A percentile compares a stretch with the other conserved stretches of the same genome.
Evolutionary conservation across 257 asterid genomes (phyloP).

Genomic region (Coffea eugenioides): DNA sequence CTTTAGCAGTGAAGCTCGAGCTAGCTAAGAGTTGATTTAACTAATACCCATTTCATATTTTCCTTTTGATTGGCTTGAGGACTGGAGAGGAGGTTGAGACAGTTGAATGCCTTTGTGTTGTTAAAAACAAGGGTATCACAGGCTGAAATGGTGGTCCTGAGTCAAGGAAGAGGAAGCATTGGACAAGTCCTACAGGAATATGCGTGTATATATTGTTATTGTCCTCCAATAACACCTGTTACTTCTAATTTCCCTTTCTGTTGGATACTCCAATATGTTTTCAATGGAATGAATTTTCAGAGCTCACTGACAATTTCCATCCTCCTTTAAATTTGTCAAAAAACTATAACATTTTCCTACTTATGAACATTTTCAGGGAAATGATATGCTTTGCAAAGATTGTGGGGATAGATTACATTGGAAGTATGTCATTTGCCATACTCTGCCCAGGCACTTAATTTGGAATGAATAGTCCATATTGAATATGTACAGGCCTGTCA

Average conservation of each 20-base stretch:
- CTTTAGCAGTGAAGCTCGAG: constrained; percentile 34
- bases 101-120: background rate
- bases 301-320: background rate
- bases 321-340: too few species aligned
- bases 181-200: background rate
- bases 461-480: background rate
- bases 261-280: background rate
- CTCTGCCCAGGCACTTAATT: background rate
- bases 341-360: background rate
- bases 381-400: background rate
- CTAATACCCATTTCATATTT: background rate
- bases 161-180: background rate
- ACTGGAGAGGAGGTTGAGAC: background rate
- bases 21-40: constrained; percentile 25
- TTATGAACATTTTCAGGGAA: background rate
- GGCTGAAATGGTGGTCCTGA: background rate
- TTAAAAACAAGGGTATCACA: background rate
- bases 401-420: background rate
- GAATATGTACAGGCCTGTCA: background rate
- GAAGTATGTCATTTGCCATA: background rate
- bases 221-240: background rate
- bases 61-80: background rate
- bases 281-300: background rate
- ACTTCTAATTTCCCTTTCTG: background rate
- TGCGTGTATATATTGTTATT: background rate